phyloP scores from a whole-genome alignment of 225 moss, liverwort and hornwort genomes.

The Bryum argenteum region DNA sequence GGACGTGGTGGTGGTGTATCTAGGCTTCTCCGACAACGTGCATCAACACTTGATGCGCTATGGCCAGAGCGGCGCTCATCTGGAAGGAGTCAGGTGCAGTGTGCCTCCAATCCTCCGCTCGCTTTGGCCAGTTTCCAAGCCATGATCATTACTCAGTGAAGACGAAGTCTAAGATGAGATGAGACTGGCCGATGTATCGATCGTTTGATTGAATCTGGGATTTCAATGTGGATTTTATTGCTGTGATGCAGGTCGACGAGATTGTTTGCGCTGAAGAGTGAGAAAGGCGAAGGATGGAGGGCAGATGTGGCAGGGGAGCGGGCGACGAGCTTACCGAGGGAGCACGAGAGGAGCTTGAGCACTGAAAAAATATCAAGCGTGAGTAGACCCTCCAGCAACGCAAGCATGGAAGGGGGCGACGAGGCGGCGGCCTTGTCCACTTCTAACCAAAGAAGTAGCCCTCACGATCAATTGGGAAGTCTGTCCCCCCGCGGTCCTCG shows the following conservation, averaged over 20 bases:
- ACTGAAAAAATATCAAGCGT: conserved; percentile 23
- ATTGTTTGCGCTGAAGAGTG: conserved; percentile 51
- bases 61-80: conserved; percentile 90
- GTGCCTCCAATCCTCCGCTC: neutral
- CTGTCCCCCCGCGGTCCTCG: conserved; percentile 58
- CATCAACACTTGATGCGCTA: conserved; percentile 81
- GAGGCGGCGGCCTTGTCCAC: conserved; percentile 1
- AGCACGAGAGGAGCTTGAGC: conserved; percentile 30
- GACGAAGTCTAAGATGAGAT: neutral
- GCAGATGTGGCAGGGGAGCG: conserved; percentile 20
- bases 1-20: conserved; percentile 82
- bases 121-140: no score
- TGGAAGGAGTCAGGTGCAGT: conserved; percentile 65
- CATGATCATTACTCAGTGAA: no score
- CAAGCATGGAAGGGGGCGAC: conserved; percentile 31
- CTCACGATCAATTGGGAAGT: conserved; percentile 28
- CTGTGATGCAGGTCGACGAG: conserved; percentile 49
- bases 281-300: conserved; percentile 29
- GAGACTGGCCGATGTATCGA: neutral
- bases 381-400: conserved; percentile 35
- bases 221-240: neutral
- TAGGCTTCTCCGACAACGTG: conserved; percentile 83
- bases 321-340: conserved; percentile 19
- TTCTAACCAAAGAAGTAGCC: conserved; percentile 10
- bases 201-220: conserved; percentile 1